Base-by-base conservation (phyloP, 306 rosid genomes). In the Pueraria montana region DNA sequence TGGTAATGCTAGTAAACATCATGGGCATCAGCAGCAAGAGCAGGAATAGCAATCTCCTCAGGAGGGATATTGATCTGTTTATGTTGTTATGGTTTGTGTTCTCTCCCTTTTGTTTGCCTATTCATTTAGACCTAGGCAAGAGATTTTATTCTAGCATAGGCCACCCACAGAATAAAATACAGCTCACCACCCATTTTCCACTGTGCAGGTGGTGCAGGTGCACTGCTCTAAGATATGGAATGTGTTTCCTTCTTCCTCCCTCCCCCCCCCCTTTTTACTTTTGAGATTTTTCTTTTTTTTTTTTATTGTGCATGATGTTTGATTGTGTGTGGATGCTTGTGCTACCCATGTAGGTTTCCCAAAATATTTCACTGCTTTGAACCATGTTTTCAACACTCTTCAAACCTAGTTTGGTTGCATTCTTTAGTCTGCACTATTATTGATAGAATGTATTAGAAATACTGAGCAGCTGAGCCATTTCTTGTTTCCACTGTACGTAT, bases 171-270 rank as follows among this genome's bases (percentile, higher is more conserved):
- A 80, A 86, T 71, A 75, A 75, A 87, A 85, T 85, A 67, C 81
- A 83, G 91, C 95, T 93, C 86, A 88, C 92, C 69, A 85, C 89
- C 91, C 93, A 91, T 89, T 87, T 91, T 89, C 92, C 89, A 85
- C 91, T 93, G 92, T 93, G 97, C 95, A 92, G 97, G 95, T 90
- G 87, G 94, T 92, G 89, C 97, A 93, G 97, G 92, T 93, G 88
- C 89, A 91, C 93, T 87, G 88, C 88, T 84, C 84, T 85, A 82
- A 82, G 88, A 88, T 84, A 70, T 89, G 92, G 89, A 89, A 83
- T 88, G 62, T 92, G 87, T 86, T 72, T 56, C 77, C 84, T 75
- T 73, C 68, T 50, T 23, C 34, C 76, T 50, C 55, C 81, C 86
- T 63, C 50, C 46, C 59, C 38, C 80, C 59, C 38, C 80, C 8